These are phyloP conservation scores for Ilyonectria robusta DNA, from an alignment of 2,329 filamentous ascomycete genomes.

Conservation along the genomic window DNA sequence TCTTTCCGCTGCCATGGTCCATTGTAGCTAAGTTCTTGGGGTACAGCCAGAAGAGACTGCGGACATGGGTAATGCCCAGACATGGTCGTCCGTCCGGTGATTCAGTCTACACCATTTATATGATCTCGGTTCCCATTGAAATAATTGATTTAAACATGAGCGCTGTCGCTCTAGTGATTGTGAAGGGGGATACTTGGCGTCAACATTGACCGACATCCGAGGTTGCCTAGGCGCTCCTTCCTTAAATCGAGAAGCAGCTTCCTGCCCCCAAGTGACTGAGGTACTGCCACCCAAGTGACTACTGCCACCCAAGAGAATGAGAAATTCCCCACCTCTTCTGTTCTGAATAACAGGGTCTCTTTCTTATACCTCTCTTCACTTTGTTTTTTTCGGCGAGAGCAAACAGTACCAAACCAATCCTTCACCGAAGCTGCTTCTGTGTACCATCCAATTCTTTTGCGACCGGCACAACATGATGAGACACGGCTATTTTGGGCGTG, in stretches of 20 bases:
- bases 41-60: background rate
- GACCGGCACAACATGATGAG: background rate
- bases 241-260: background rate
- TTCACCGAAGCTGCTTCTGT: background rate
- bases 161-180: background rate
- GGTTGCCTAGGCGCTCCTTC: background rate
- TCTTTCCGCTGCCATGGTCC: background rate
- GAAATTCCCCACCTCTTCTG: background rate
- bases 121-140: too few species aligned
- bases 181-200: background rate
- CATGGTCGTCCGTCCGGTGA: background rate
- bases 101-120: background rate
- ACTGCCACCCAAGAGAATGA: background rate
- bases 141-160: background rate
- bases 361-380: background rate
- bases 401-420: background rate
- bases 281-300: too few species aligned
- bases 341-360: background rate
- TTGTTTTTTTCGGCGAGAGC: background rate
- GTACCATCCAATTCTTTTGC: background rate
- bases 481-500: background rate
- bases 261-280: background rate
- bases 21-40: background rate
- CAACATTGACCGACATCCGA: background rate
- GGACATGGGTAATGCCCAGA: background rate